phyloP scores from a whole-genome alignment of 306 rosid species.

The Fagus sylvatica region DNA sequence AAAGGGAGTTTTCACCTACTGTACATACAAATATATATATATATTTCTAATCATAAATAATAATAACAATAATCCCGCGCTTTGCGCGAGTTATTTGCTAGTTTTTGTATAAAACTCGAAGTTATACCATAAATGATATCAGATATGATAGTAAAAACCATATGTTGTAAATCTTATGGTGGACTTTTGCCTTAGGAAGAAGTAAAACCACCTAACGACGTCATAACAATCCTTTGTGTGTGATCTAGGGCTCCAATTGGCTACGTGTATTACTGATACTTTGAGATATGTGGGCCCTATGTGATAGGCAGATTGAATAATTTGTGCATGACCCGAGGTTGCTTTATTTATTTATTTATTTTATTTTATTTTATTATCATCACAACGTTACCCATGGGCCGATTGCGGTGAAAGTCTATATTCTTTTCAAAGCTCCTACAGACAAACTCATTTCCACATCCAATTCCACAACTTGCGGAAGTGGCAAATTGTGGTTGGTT shows the following conservation, averaged over 20 bases:
- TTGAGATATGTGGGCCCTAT: not conserved
- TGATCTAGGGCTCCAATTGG: not conserved
- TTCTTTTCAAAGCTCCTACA: not conserved
- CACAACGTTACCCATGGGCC: not conserved
- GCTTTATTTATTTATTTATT: not conserved
- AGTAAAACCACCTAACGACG: not conserved
- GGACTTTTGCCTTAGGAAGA: not conserved
- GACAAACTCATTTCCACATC: no score
- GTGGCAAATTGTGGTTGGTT: no score
- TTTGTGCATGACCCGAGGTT: not conserved
- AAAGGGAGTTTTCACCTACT: no score
- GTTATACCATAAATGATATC: not conserved
- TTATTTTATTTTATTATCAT: no score
- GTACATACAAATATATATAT: no score
- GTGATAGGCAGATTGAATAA: not conserved
- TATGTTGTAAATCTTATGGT: no score
- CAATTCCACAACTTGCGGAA: no score
- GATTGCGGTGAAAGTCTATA: not conserved
- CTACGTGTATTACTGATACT: not conserved
- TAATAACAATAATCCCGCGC: no score
- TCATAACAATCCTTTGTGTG: not conserved
- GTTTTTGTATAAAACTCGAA: not conserved
- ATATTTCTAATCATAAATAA: no score
- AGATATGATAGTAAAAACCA: no score
- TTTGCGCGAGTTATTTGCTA: no score